Evolutionary conservation across 768 basidiomycete species (phyloP), one percentile per base, ranked within the genome.

Genomic region (Rhizopogon sp.): DNA sequence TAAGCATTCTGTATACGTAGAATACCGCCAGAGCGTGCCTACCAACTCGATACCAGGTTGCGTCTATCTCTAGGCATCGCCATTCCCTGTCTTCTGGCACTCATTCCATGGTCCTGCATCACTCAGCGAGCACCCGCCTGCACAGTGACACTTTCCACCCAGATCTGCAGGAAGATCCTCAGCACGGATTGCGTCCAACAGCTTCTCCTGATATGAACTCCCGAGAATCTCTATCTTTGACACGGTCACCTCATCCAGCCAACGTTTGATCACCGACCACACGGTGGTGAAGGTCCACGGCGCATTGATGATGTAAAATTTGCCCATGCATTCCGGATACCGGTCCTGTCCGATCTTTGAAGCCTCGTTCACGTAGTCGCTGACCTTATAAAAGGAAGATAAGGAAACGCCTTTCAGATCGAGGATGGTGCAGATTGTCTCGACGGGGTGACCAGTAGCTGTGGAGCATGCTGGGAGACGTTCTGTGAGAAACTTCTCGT

Each of bases 241-340:
- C 50, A 96, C 93, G 29, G 96, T 99, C 28, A 95, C 97, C 62
- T 87, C 85, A 71, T 98, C 96, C 62, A 99, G 76, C 92, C 92
- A 98, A 3, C 84, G 85, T 76, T 92, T 96, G 76, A 98, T 82
- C 60, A 94, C 68, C 17, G 75, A 67, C 95, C 95, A 99, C 20
- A 96, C 88, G 39, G 87, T 81, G 50, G 82, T 81, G 76, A 99
- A 99, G 50, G 84, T 79, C 85, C 88, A 98, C 0, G 96, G 96
- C 0, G 93, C 90, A 66, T 98, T 98, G 80, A 97, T 90, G 79
- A 98, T 94, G 79, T 91, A 99, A 77, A 99, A 98, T 68, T 90
- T 92, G 76, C 96, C 96, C 96, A 98, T 93, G 60, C 79, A 84
- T 70, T 96, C 92, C 1, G 93, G 91, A 71, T 94, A 98, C 60